Percentiles rank a stretch among this genome's conserved stretches.
Evolutionary conservation across 495 filamentous ascomycete species (phyloP).

Genomic region (Hyphodiscus hymeniophilus): DNA sequence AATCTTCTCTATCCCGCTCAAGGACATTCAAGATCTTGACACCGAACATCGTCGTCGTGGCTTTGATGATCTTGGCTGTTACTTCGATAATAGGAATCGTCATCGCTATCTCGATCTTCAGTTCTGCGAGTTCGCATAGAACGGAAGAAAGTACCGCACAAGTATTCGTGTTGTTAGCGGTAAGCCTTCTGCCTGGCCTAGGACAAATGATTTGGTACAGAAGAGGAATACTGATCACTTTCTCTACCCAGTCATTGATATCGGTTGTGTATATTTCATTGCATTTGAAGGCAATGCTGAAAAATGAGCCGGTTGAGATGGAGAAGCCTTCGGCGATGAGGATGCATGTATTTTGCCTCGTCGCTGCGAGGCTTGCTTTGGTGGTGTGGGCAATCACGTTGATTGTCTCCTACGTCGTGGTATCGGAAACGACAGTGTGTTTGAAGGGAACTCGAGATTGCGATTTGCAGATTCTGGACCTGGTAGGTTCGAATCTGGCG

Average conservation of each 20-base stretch:
- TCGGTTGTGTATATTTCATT: conserved; percentile 12
- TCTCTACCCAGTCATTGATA: conserved; percentile 15
- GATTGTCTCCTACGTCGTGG: conserved; percentile 4
- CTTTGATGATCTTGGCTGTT: conserved; percentile 1
- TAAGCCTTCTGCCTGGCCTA: neutral
- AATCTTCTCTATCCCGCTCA: conserved; percentile 3
- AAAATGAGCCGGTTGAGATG: conserved; percentile 11
- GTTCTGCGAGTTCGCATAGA: neutral
- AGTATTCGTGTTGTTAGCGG: conserved; percentile 6
- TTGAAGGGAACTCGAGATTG: conserved; percentile 3
- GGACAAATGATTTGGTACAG: neutral
- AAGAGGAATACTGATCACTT: too few species aligned
- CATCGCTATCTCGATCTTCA: conserved; percentile 1
- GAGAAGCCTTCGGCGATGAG: conserved; percentile 5
- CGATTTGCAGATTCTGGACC: conserved; percentile 6
- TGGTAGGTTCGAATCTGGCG: conserved; percentile 9
- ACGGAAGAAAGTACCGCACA: neutral
- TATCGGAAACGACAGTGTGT: conserved; percentile 7
- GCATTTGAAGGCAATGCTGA: conserved; percentile 5
- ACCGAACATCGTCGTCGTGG: conserved; percentile 4
- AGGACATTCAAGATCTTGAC: conserved; percentile 4
- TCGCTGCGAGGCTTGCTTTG: conserved; percentile 9
- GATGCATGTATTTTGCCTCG: conserved; percentile 12
- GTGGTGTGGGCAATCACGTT: conserved; percentile 11
- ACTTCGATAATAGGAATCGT: conserved; percentile 2